Evolutionary conservation across 306 rosid genomes (phyloP).

Genomic region (Lathyrus tuberosus): DNA sequence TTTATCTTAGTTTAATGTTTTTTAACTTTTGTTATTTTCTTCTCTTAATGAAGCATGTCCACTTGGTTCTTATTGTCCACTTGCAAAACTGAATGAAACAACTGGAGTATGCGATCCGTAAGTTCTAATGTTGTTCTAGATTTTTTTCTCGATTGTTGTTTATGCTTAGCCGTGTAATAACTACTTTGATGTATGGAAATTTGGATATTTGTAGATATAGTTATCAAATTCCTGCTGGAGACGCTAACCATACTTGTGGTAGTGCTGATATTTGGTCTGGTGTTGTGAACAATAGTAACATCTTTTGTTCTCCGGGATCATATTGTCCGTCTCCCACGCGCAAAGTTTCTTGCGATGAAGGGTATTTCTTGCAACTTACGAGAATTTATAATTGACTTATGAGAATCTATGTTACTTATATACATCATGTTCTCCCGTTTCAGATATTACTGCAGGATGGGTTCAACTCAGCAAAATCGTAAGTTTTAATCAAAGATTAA

Average conservation of each 20-base stretch:
- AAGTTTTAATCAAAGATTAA: conserved; percentile 41
- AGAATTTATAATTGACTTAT: conserved; percentile 23
- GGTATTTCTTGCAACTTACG: conserved; percentile 52
- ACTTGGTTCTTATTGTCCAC: conserved; percentile 78
- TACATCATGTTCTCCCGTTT: conserved; percentile 45
- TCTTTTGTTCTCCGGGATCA: conserved; percentile 86
- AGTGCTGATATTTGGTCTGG: conserved; percentile 81
- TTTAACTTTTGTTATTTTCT: conserved; percentile 31
- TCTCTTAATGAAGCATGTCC: conserved; percentile 79
- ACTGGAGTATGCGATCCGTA: conserved; percentile 85
- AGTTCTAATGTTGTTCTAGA: conserved; percentile 42
- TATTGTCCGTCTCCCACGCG: conserved; percentile 68
- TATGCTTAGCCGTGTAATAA: conserved; percentile 3
- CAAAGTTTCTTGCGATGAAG: conserved; percentile 62
- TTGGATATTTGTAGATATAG: conserved; percentile 61
- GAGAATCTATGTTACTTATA: conserved; percentile 40
- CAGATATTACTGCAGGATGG: conserved; percentile 86
- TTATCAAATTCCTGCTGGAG: conserved; percentile 73
- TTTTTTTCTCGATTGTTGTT: conserved; percentile 25
- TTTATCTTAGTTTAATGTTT: conserved; percentile 21
- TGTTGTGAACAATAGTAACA: conserved; percentile 56
- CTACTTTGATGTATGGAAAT: conserved; percentile 28
- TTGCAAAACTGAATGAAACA: conserved; percentile 52
- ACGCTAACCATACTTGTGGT: conserved; percentile 70
- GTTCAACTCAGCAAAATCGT: conserved; percentile 64